Conservation (phyloP, 257 asterid species). For the Marsdenia floribunda region DNA sequence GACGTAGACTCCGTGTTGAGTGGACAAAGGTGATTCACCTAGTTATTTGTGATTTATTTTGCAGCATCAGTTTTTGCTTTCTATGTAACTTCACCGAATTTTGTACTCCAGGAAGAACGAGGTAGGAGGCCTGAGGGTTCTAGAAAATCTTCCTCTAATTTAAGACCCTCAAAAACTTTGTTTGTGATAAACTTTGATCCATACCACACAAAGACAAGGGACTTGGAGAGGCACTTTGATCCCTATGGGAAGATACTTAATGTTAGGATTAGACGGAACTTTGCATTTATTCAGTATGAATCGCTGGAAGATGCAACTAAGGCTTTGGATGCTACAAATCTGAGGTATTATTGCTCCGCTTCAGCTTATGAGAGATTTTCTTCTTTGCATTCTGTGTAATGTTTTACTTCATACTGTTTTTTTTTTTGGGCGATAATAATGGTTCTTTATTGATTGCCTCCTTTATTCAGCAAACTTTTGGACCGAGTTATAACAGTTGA, state of each 20-base stretch:
- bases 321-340: conserved; percentile 73
- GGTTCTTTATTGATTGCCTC: background rate
- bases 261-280: conserved; percentile 71
- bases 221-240: conserved; percentile 75
- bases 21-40: conserved; percentile 70
- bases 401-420: background rate
- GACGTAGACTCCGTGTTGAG: conserved; percentile 83
- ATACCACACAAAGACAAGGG: conserved; percentile 56
- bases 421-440: background rate
- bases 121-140: conserved; percentile 49
- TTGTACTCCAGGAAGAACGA: conserved; percentile 61
- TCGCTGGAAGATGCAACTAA: conserved; percentile 64
- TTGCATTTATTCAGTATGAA: conserved; percentile 75
- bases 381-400: background rate
- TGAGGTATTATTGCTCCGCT: conserved; percentile 37
- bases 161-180: conserved; percentile 59
- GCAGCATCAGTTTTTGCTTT: background rate
- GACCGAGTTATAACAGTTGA: conserved; percentile 75
- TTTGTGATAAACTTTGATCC: conserved; percentile 89
- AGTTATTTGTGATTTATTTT: background rate
- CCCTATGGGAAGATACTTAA: conserved; percentile 65
- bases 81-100: background rate
- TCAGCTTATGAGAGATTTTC: background rate
- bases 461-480: conserved; percentile 53
- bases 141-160: conserved; percentile 41